phyloP scores from a whole-genome alignment of 306 rosid genomes.

The Quercus alba region DNA sequence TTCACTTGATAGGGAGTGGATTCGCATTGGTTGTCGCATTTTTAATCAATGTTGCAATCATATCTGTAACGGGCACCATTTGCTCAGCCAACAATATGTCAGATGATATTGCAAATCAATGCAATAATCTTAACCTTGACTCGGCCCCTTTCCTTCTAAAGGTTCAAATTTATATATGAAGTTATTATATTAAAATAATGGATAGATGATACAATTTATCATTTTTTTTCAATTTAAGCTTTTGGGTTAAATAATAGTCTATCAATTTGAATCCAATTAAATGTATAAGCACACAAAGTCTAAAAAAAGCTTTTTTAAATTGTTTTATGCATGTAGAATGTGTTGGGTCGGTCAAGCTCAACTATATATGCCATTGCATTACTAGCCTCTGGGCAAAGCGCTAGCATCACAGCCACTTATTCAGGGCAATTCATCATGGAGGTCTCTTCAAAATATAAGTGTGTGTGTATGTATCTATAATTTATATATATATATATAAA shows the following conservation, averaged over 20 bases:
- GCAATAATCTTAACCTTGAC: slow-evolving; percentile 60
- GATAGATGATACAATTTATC: no score
- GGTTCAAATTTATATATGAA: slow-evolving; percentile 36
- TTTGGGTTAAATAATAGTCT: no score
- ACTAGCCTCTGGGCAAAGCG: slow-evolving; percentile 93
- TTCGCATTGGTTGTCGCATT: slow-evolving; percentile 73
- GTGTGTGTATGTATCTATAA: neutral
- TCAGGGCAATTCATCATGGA: slow-evolving; percentile 89
- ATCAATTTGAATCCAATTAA: neutral
- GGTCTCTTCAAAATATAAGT: slow-evolving; percentile 38
- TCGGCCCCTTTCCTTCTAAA: slow-evolving; percentile 83
- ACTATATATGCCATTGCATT: slow-evolving; percentile 74
- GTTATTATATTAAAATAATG: neutral
- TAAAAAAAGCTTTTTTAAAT: neutral
- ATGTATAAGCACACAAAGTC: neutral
- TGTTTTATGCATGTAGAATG: slow-evolving; percentile 41
- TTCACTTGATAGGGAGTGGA: slow-evolving; percentile 73
- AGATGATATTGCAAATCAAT: slow-evolving; percentile 5
- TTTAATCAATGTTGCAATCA: slow-evolving; percentile 66
- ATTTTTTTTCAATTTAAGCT: no score
- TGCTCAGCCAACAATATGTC: slow-evolving; percentile 49
- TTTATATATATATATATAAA: neutral
- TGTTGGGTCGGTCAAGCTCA: slow-evolving; percentile 78
- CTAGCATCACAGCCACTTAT: slow-evolving; percentile 89
- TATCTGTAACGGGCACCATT: slow-evolving; percentile 69